Evolutionary conservation across 352 stramenopile species (phyloP), one percentile per base, ranked within the genome.

Genomic region (Thalassiosira livingstoniorum): DNA sequence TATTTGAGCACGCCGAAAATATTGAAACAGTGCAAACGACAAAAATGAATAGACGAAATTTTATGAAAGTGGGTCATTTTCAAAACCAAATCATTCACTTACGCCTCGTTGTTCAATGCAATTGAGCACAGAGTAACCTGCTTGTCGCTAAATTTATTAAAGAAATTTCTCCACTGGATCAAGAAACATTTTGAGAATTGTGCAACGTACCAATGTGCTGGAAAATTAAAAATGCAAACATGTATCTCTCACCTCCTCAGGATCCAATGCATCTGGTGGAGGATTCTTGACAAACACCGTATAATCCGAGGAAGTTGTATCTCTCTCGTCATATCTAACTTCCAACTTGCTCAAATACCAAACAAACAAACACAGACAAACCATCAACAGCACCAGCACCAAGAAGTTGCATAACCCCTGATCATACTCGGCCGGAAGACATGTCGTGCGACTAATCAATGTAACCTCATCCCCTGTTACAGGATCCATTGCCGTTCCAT

Each of bases 201-300:
- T n/a, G n/a, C n/a, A n/a, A n/a, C n/a, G n/a, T n/a, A n/a, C n/a
- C n/a, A n/a, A n/a, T n/a, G n/a, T n/a, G n/a, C n/a, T n/a, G n/a
- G n/a, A n/a, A n/a, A n/a, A n/a, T n/a, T n/a, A n/a, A n/a, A n/a
- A n/a, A n/a, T n/a, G n/a, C n/a, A n/a, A 92, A 63, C 90, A 92
- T 35, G 78, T 31, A n/a, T n/a, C n/a, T 37, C 68, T 72, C 87
- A 85, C 92, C 29, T 90, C 81, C 23, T 92, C 81, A 11, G 82
- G 70, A 80, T 92, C 82, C 11, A 71, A 67, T 2, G 87, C 86
- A 67, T 88, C 72, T 1, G 68, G 60, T n/a, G 89, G 89, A n/a
- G 89, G 89, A 82, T 93, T 92, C 3, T 58, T 69, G 0, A 93
- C 82, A 18, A 88, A 51, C 18, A 93, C 53, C 45, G 85, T 87